phyloP scores from a whole-genome alignment of 129 eudicot genomes.

The Chrysanthemum seticuspe region DNA sequence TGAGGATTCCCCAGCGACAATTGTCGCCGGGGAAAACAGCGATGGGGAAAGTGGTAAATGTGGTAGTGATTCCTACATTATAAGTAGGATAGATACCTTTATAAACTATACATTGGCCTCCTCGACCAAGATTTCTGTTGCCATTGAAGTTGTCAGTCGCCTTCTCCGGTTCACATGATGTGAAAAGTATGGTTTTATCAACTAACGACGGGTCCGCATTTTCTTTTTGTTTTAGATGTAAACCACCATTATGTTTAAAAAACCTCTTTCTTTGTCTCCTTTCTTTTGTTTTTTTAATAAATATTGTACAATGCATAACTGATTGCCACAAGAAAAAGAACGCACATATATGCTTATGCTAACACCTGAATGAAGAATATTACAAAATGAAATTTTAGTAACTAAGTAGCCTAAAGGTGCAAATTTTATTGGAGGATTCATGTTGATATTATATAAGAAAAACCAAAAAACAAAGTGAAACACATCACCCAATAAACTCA shows the following conservation, averaged over 20 bases:
- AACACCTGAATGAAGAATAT: slow-evolving; percentile 8
- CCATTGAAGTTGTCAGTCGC: slow-evolving; percentile 34
- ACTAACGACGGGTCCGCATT: slow-evolving; percentile 19
- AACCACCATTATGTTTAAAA: slow-evolving; percentile 27
- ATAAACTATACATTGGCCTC: slow-evolving; percentile 40
- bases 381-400: neutral
- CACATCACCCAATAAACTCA: too few relatives aligned
- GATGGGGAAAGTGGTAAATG: too few relatives aligned
- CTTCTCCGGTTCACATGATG: slow-evolving; percentile 28
- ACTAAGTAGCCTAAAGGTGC: neutral
- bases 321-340: slow-evolving; percentile 7
- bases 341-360: slow-evolving; percentile 18
- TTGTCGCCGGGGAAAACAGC: too few relatives aligned
- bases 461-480: too few relatives aligned
- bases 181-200: slow-evolving; percentile 26
- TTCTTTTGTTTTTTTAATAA: neutral
- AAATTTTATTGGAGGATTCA: neutral
- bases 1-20: too few relatives aligned
- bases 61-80: too few relatives aligned
- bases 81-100: too few relatives aligned
- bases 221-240: slow-evolving; percentile 31
- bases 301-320: neutral
- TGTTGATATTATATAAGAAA: too few relatives aligned
- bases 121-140: slow-evolving; percentile 30
- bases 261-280: too few relatives aligned